Conservation (phyloP, 495 filamentous ascomycete genomes). For the Corynascus novoguineensis region DNA sequence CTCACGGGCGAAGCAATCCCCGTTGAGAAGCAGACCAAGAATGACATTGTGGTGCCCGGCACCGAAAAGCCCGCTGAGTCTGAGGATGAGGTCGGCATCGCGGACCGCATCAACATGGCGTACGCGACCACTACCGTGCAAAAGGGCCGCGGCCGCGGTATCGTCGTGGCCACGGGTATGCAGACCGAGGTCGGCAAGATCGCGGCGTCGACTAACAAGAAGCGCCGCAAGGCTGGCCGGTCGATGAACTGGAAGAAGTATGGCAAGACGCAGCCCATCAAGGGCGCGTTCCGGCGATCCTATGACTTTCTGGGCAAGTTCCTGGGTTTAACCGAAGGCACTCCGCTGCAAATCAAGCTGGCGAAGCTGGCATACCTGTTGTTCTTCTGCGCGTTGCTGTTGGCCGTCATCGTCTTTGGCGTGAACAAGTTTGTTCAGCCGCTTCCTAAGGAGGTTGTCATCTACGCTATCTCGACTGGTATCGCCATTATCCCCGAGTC, state of each 20-base stretch:
- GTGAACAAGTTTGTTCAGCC: conserved; percentile 59
- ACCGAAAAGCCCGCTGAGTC: conserved; percentile 27
- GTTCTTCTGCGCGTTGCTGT: conserved; percentile 65
- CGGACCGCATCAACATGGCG: conserved; percentile 63
- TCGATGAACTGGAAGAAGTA: conserved; percentile 61
- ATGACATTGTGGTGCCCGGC: conserved; percentile 32
- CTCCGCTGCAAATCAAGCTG: conserved; percentile 75
- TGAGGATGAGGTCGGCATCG: conserved; percentile 53
- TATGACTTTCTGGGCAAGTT: conserved; percentile 62
- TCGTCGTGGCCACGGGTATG: conserved; percentile 71
- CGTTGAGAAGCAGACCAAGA: conserved; percentile 32
- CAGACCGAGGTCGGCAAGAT: conserved; percentile 81
- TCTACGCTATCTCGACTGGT: conserved; percentile 72
- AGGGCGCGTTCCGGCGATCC: conserved; percentile 51
- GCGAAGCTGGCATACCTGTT: conserved; percentile 69
- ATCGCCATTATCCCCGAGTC: conserved; percentile 71
- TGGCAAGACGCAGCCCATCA: conserved; percentile 53
- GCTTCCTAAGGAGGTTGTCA: conserved; percentile 64
- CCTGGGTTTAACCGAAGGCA: conserved; percentile 71
- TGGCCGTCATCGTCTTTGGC: conserved; percentile 75
- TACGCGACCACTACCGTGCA: conserved; percentile 63
- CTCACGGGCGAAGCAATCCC: conserved; percentile 66
- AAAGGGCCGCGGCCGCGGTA: conserved; percentile 62
- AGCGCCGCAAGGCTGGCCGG: conserved; percentile 53
- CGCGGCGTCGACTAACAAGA: conserved; percentile 58